Percentiles rank a stretch among this genome's conserved stretches.
phyloP scores from a whole-genome alignment of 2,329 filamentous ascomycete species.

The Phyllosticta capitalensis region DNA sequence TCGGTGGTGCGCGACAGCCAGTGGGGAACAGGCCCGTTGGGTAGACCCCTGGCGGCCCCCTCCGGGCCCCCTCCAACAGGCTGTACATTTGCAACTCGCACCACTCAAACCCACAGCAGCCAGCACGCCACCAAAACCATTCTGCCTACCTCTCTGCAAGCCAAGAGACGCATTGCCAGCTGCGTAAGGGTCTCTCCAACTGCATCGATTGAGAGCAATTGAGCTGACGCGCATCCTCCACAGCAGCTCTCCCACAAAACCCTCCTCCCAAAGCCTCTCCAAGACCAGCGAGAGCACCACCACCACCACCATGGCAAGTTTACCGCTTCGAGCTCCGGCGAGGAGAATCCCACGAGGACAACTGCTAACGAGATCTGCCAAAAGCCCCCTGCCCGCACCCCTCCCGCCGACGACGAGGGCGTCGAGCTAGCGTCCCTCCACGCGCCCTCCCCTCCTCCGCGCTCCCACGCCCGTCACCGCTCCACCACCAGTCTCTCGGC shows the following conservation, averaged over 20 bases:
- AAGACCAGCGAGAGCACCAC: background rate
- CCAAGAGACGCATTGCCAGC: background rate
- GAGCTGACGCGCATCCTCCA: background rate
- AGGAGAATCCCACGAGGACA: background rate
- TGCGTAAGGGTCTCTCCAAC: background rate
- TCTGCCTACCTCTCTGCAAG: too few species aligned
- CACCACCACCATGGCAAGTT: background rate
- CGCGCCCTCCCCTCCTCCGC: background rate
- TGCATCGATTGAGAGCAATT: background rate
- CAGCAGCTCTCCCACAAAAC: background rate
- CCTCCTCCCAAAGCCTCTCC: background rate
- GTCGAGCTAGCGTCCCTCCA: background rate
- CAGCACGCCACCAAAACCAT: background rate
- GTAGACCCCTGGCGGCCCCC: background rate
- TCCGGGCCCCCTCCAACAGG: too few species aligned
- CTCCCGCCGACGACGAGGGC: background rate
- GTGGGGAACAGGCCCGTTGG: background rate
- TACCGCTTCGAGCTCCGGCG: background rate
- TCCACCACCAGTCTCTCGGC: background rate
- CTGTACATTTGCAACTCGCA: background rate
- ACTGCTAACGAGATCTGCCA: background rate
- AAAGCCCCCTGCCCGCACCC: background rate
- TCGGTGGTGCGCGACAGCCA: background rate
- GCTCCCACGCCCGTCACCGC: background rate
- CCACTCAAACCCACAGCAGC: background rate